Evolutionary conservation across 257 asterid species (phyloP).

Genomic region (Ballota nigra): DNA sequence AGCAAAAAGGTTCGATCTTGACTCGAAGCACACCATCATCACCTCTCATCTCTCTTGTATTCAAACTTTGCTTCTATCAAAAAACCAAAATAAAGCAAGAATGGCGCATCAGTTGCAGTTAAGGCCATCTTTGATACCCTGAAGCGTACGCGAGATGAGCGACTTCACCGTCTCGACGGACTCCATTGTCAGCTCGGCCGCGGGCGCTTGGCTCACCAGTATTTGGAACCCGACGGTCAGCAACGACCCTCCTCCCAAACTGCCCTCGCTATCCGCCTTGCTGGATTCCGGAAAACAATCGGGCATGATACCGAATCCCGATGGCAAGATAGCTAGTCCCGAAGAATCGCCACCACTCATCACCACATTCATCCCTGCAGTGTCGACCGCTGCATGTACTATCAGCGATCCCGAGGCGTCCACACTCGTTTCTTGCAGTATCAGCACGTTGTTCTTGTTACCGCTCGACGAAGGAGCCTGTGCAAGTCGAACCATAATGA

Average conservation of each 20-base stretch:
- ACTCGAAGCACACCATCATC: conserved; percentile 41
- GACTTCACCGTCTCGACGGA: conserved; percentile 59
- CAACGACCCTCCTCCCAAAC: conserved; percentile 42
- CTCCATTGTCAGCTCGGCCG: conserved; percentile 62
- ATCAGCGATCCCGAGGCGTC: conserved; percentile 65
- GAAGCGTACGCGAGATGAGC: conserved; percentile 56
- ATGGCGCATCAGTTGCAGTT: conserved; percentile 29
- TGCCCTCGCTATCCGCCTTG: conserved; percentile 20
- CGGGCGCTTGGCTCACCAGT: conserved; percentile 46
- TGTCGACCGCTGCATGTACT: conserved; percentile 59
- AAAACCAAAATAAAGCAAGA: background rate
- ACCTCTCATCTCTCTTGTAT: background rate
- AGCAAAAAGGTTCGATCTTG: conserved; percentile 81
- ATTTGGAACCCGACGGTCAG: conserved; percentile 77
- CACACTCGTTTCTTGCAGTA: conserved; percentile 64
- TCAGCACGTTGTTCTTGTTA: conserved; percentile 42
- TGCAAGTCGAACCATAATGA: conserved; percentile 12
- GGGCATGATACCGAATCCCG: conserved; percentile 74
- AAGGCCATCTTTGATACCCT: conserved; percentile 53
- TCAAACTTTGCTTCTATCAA: background rate
- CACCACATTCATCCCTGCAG: conserved; percentile 44
- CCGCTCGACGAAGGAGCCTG: conserved; percentile 38
- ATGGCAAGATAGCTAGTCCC: conserved; percentile 55
- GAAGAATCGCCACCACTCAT: conserved; percentile 74
- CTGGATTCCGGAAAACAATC: conserved; percentile 38